Base-by-base conservation (phyloP, 2,329 filamentous ascomycete genomes). In the Huntiella moniliformis region DNA sequence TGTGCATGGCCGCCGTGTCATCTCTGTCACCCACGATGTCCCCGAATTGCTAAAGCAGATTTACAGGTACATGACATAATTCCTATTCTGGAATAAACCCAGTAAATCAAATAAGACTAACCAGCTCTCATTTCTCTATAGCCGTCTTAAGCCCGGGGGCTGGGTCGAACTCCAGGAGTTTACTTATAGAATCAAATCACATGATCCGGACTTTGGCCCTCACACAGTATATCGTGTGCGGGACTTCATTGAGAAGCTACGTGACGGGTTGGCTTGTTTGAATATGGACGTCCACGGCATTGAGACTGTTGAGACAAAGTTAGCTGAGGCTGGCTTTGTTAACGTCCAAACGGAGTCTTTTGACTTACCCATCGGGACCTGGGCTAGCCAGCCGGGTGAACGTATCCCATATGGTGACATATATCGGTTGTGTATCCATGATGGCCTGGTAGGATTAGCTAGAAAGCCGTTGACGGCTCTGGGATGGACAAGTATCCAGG, bases 81-180 rank as follows among this genome's bases (percentile, higher is more conserved):
- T 28, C 22, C 22, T 28, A 28, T 28, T 28, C 22, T 28, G 22
- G 22, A 28, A 28, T 28, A 28, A 28, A 5, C 22, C 22, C 22
- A 28, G 22, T 28, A 28, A 28, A 8, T 28, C 22, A 28, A 8
- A 28, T 28, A 28, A 28, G 8, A 8, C 22, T 28, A 28, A 28
- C 22, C 22, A 28, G 22, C 22, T 28, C 6, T 32, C n/a, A 4
- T 32, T 7, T 38, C 15, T 43, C 17, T 28, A 11, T 37, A 69
- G 67, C 45, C 67, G 71, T 52, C 56, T 70, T 6, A 69, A 70
- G 49, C 68, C 68, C 1, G 68, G 68, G 28, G 68, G 67, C 18
- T 70, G 64, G 46, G 57, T 71, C 18, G 68, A 72, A 52, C 53
- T 70, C 17, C 64, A 68, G 48, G 68, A 71, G 36, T 60, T 70